Evolutionary conservation across 148 eudicot genomes (phyloP).

Genomic region (Suaeda aralocaspica): DNA sequence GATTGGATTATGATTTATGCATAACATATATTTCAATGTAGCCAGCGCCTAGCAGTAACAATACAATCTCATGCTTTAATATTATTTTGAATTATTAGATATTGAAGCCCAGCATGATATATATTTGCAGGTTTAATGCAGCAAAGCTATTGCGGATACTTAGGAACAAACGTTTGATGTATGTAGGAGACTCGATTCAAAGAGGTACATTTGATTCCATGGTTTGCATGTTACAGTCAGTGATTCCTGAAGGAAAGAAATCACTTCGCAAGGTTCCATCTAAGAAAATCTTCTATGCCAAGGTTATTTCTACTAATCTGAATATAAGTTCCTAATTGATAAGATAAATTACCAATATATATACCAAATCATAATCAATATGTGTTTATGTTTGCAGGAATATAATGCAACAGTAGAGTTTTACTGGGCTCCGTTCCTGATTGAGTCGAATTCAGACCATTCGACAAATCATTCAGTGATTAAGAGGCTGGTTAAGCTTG

Average conservation of each 20-base stretch:
- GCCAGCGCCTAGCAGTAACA: too few species aligned
- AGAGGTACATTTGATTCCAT: conserved; percentile 88
- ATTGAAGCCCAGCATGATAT: too few species aligned
- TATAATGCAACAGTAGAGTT: conserved; percentile 85
- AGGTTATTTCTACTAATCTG: conserved; percentile 43
- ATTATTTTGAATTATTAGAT: too few species aligned
- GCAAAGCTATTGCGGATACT: conserved; percentile 66
- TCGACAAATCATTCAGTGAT: conserved; percentile 70
- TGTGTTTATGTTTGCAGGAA: conserved; percentile 38
- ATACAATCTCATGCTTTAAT: too few species aligned
- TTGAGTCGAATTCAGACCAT: conserved; percentile 88
- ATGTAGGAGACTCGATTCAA: conserved; percentile 89
- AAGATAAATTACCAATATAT: neutral
- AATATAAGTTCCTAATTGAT: too few species aligned
- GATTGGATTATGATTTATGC: too few species aligned
- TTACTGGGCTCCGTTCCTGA: conserved; percentile 93
- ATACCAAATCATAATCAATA: too few species aligned
- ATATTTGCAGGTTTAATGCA: conserved; percentile 58
- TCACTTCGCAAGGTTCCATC: conserved; percentile 68
- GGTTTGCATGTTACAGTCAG: conserved; percentile 82
- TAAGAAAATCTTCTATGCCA: conserved; percentile 73
- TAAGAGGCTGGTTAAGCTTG: conserved; percentile 68
- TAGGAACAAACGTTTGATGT: conserved; percentile 78
- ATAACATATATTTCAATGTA: too few species aligned
- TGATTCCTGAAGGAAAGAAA: conserved; percentile 53